Evolutionary conservation across 352 stramenopile genomes (phyloP).

Genomic region (Phytophthora pini): DNA sequence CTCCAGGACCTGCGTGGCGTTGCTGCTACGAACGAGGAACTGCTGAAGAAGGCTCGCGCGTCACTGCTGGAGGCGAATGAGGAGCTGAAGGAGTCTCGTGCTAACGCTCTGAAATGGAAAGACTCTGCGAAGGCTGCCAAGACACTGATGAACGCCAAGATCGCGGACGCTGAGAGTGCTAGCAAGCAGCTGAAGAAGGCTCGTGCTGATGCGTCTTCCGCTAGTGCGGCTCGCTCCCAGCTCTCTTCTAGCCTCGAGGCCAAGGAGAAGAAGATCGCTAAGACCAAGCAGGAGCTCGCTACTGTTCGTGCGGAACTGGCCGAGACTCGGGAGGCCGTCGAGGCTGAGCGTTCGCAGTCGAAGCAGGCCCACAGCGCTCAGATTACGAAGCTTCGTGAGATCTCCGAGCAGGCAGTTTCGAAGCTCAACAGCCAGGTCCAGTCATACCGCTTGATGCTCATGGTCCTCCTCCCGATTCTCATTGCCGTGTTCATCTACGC

Average conservation of each 20-base stretch:
- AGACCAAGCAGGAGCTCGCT: slow-evolving; percentile 62
- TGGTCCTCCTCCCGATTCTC: slow-evolving; percentile 61
- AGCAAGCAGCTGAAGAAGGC: slow-evolving; percentile 69
- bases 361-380: slow-evolving; percentile 49
- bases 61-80: slow-evolving; percentile 75
- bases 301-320: slow-evolving; percentile 52
- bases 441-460: slow-evolving; percentile 63
- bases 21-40: slow-evolving; percentile 57
- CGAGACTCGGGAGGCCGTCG: slow-evolving; percentile 25
- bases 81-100: slow-evolving; percentile 78
- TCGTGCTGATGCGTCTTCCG: slow-evolving; percentile 51
- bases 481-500: slow-evolving; percentile 62
- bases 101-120: slow-evolving; percentile 77
- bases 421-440: slow-evolving; percentile 50
- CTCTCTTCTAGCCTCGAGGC: slow-evolving; percentile 62
- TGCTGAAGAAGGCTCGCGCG: slow-evolving; percentile 75
- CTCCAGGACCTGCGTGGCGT: slow-evolving; percentile 51
- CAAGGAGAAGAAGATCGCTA: slow-evolving; percentile 75
- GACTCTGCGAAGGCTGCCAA: slow-evolving; percentile 68
- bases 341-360: slow-evolving; percentile 34
- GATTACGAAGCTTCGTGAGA: slow-evolving; percentile 47
- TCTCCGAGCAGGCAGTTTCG: slow-evolving; percentile 35
- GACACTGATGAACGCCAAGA: slow-evolving; percentile 68
- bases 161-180: slow-evolving; percentile 65
- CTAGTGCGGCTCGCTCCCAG: slow-evolving; percentile 55